Base-by-base conservation (phyloP, 2,329 filamentous ascomycete genomes). In the Microascus cirrosus region DNA sequence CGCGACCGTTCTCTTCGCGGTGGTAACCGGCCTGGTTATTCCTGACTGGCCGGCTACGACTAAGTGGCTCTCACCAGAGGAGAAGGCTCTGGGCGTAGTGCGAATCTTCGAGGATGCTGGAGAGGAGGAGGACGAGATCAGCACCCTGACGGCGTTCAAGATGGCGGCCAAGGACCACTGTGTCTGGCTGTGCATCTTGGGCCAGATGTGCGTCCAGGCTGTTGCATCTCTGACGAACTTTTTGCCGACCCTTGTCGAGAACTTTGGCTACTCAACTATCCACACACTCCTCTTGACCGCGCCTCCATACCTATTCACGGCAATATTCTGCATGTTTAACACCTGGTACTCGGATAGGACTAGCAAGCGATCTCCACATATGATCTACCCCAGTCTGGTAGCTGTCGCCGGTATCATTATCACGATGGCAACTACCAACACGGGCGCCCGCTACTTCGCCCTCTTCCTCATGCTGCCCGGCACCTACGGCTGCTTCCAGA, bases 1-100 rank as follows among this genome's bases (percentile, higher is more conserved):
- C 20, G 63, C 74, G 20, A 80, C 77, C 5, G 67, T 82, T 3
- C 1, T 76, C 36, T 71, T 80, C 56, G 67, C 67, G 65, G 61
- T 76, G 39, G 63, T 65, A 39, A 76, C 74, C 42, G 77, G 74
- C 63, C 81, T 75, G 66, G 70, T 73, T 53, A 81, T 86, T 65
- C 71, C 80, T 60, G 83, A 86, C 66, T 86, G 83, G 64, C 83
- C 84, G 4, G 71, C 68, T 15, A 73, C 67, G n/a, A 76, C 77
- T 53, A 74, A 69, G 60, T 83, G 82, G 63, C 73, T 82, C 13
- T 70, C 66, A 11, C 58, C 67, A 3, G 62, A 65, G 25, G 79
- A 82, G 62, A 71, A 71, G 56, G 62, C 63, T 25, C 72, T 75
- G 60, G 74, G 79, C 34, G 10, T 73, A 28, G 69, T 68, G 50